Evolutionary conservation across 768 basidiomycete species (phyloP).

Genomic region (Lactarius deliciosus): DNA sequence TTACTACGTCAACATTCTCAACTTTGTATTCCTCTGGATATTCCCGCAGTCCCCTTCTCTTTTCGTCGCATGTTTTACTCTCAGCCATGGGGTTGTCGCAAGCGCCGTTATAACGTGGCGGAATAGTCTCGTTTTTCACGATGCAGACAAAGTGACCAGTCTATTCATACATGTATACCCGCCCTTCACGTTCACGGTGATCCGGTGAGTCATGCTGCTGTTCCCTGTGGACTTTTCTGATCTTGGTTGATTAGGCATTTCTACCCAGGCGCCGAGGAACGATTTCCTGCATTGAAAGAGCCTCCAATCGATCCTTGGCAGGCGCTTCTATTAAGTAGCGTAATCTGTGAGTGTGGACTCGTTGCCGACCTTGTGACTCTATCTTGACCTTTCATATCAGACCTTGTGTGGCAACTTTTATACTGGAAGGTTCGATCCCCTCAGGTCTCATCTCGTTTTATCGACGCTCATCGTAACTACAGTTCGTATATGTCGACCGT

Average conservation of each 20-base stretch:
- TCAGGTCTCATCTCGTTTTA: neutral
- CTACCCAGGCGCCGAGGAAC: conserved; percentile 72
- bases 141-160: conserved; percentile 93
- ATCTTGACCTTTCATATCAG: conserved; percentile 43
- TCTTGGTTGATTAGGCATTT: conserved; percentile 60
- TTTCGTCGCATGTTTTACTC: conserved; percentile 90
- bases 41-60: conserved; percentile 73
- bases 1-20: conserved; percentile 91
- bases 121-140: conserved; percentile 97
- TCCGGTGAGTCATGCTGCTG: conserved; percentile 55
- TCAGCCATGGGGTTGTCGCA: conserved; percentile 87
- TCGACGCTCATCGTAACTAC: conserved; percentile 9
- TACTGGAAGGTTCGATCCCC: conserved; percentile 77
- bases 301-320: conserved; percentile 64
- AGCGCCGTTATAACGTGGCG: conserved; percentile 98
- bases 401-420: conserved; percentile 86
- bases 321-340: conserved; percentile 76
- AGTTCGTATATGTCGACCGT: conserved; percentile 87
- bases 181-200: conserved; percentile 87
- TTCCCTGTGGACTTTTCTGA: conserved; percentile 1
- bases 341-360: conserved; percentile 66
- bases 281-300: conserved; percentile 82
- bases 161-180: conserved; percentile 95
- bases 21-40: conserved; percentile 89
- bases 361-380: conserved; percentile 8